Base-by-base conservation (phyloP, 805 yeast species). In the Saccharomycopsis microspora region DNA sequence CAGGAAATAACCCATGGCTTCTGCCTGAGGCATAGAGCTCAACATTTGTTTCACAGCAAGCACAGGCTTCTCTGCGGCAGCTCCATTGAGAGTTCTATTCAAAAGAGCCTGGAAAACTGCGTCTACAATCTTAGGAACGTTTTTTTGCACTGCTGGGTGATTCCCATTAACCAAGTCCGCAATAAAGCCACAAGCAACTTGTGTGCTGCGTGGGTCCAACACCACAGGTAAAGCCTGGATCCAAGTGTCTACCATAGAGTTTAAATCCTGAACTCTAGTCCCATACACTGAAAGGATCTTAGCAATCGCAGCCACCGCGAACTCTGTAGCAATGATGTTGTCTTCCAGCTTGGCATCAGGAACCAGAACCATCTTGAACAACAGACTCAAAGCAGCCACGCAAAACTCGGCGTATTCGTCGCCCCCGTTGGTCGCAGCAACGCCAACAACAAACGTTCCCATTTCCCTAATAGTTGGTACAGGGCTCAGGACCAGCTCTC, bases 321-420 rank as follows among this genome's bases (percentile, higher is more conserved):
- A 84, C 63, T 93, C 98, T 1, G 97, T 88, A 4, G 97, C 94
- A 48, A 75, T 74, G 39, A 85, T 64, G 58, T 87, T 87, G 49
- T 85, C 96, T 40, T 85, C 94, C n/a, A 80, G 76, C 53, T 85
- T 79, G 3, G 95, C 82, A 55, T 86, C 94, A 5, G 95, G 88
- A 29, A 79, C 78, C 38, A 77, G 70, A 19, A 82, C 75, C 65
- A 87, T 75, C 55, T 80, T 80, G 58, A 83, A 74, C 63, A 93
- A 72, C 19, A 86, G 78, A 54, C 80, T 86, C 54, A 90, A 67
- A n/a, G 87, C 74, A 5, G 82, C 76, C 31, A 85, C 61, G 46
- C 83, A 76, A 47, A 82, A 74, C 34, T 81, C 80, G 28, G 71
- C 71, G 60, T 80, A 85, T 2, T 68, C 60, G 3, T 65, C 61